Evolutionary conservation across 2,329 filamentous ascomycete genomes (phyloP), one percentile per base, ranked within the genome.

Genomic region (Aspergillus sclerotialis): DNA sequence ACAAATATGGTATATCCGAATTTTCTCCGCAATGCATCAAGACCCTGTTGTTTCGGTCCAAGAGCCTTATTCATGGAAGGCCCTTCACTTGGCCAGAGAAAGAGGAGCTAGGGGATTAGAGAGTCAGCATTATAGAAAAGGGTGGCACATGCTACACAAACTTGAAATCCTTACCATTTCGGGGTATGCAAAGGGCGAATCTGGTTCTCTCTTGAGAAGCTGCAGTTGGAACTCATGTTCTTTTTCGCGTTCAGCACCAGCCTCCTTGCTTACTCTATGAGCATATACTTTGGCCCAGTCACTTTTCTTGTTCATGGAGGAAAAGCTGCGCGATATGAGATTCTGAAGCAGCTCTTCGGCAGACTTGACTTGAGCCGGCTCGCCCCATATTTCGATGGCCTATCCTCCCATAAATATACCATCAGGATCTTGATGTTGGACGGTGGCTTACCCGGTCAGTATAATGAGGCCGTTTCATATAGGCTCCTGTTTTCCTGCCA

Each of bases 11-110:
- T 53, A 36, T 60, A 69, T 4, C 50, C 49, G 31, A 52, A 59
- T 15, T 56, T 55, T 21, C 53, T 52, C 4, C 70, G 61, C 9
- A 73, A 58, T 5, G 48, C 42, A 41, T 73, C 69, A 4, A 73
- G 53, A 4, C 54, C 56, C 43, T 72, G 66, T 7, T 63, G 54
- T 23, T 60, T 57, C 7, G 42, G 35, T 1, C 68, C 69, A 9
- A 73, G 52, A 8, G 60, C 49, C 8, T 64, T 55, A 9, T 59
- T 49, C 3, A 67, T 47, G 0, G 58, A 49, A 23, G 63, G 60
- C 5, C 70, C 65, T 19, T 63, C 51, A 1, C 47, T 40, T 3
- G 68, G 69, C 70, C 68, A 72, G 13, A 64, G 45, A 33, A 70
- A 70, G 1, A 58, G 44, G 10, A 67, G 52, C 49, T 60, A 38